phyloP scores from a whole-genome alignment of 2,329 filamentous ascomycete species.

The Raffaelea arxii region DNA sequence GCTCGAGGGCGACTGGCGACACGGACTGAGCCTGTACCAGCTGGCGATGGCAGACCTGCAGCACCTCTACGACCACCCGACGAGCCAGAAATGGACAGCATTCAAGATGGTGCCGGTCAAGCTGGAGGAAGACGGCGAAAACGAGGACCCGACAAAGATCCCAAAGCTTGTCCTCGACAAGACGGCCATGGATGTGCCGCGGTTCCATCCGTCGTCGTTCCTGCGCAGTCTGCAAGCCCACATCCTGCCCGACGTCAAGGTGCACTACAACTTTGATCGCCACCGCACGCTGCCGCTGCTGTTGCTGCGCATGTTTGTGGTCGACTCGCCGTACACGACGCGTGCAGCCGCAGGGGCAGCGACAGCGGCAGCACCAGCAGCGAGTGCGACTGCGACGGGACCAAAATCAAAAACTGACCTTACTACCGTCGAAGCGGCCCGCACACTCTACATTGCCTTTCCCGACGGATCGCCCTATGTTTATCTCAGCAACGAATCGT shows the following conservation, averaged over 20 bases:
- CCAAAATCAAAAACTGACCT: too few relatives aligned
- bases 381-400: slow-evolving; percentile 7
- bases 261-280: slow-evolving; percentile 72
- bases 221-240: slow-evolving; percentile 65
- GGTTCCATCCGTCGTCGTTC: slow-evolving; percentile 74
- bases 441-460: slow-evolving; percentile 72
- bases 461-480: slow-evolving; percentile 70
- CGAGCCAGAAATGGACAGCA: slow-evolving; percentile 54
- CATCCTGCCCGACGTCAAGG: slow-evolving; percentile 69
- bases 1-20: slow-evolving; percentile 58
- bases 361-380: slow-evolving; percentile 20
- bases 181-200: slow-evolving; percentile 45
- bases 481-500: too few relatives aligned
- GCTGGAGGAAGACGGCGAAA: slow-evolving; percentile 21
- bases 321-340: slow-evolving; percentile 72
- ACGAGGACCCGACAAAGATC: slow-evolving; percentile 9
- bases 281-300: slow-evolving; percentile 59
- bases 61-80: slow-evolving; percentile 55
- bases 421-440: slow-evolving; percentile 51
- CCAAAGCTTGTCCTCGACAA: slow-evolving; percentile 31
- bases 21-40: slow-evolving; percentile 55
- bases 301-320: slow-evolving; percentile 67
- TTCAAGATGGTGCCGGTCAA: slow-evolving; percentile 48
- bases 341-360: slow-evolving; percentile 41
- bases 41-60: slow-evolving; percentile 60